Evolutionary conservation across 1,284 basidiomycete genomes (phyloP), one percentile per base, ranked within the genome.

Genomic region (Tremellales sp.): DNA sequence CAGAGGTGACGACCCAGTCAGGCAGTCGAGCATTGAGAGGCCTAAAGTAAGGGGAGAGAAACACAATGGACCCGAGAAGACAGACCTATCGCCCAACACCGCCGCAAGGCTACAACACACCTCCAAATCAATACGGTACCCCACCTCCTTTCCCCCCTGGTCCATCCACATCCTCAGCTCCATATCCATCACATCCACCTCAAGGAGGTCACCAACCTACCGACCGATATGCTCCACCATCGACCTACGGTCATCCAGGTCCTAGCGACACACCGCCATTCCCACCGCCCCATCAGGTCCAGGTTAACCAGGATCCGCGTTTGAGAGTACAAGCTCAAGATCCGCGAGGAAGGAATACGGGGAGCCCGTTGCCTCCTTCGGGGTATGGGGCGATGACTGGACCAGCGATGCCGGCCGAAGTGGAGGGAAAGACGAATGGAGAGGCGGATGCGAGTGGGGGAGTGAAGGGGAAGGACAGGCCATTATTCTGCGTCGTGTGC

Each of bases 401-500:
- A n/a, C n/a, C n/a, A n/a, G n/a, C n/a, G n/a, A n/a, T n/a, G n/a
- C n/a, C n/a, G 35, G 42, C 37, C 3, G 40, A 33, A 40, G 49
- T 23, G 17, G 35, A 41, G 4, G 35, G n/a, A 21, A 29, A 25
- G 2, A 40, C 43, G 27, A 44, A 49, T 33, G 5, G 52, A 48
- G 5, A 48, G 27, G 12, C 46, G 40, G 36, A 41, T 45, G 37
- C 21, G 51, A n/a, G n/a, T n/a, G 6, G 47, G 43, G 15, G 53
- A 45, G 10, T 21, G 31, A 24, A 53, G 40, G 33, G 54, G 48
- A 19, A 61, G 49, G 62, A 63, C 22, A 79, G 85, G 24, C 88
- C 88, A 2, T 67, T 94, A 43, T 98, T 98, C 75, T 97, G 94
- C 68, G 90, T 98, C 10, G 94, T 98, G 24, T 98, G 94, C 68